Conservation (phyloP, 2,329 filamentous ascomycete species). For the Ophiostoma pallidulum region DNA sequence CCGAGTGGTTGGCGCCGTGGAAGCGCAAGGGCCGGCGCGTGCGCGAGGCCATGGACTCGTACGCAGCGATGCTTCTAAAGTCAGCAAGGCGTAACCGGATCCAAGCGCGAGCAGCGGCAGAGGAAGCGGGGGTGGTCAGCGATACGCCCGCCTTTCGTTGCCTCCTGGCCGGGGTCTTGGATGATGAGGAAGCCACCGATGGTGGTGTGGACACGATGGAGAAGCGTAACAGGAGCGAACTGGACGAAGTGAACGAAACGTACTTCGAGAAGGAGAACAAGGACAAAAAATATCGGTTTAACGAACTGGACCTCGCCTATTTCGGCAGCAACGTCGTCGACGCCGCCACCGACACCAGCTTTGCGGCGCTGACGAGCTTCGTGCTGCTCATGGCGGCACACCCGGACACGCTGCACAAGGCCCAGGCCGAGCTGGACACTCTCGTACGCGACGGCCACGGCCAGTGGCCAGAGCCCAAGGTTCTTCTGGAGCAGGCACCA, state of each 20-base stretch:
- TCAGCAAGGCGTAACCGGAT: no score
- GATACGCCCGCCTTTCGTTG: background rate
- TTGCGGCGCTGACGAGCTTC: background rate
- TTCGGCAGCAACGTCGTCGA: background rate
- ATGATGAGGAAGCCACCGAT: background rate
- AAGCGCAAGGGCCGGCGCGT: background rate
- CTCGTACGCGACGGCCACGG: background rate
- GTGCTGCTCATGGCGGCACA: background rate
- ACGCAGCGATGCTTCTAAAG: background rate
- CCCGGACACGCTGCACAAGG: background rate
- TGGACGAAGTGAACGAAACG: no score
- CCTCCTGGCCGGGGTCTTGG: background rate
- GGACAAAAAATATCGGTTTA: background rate
- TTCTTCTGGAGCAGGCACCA: background rate
- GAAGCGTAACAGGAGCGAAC: no score
- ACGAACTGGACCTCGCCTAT: background rate
- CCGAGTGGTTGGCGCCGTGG: background rate
- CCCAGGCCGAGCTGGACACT: background rate
- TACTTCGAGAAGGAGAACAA: background rate
- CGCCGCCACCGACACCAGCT: background rate
- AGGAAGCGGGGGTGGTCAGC: no score
- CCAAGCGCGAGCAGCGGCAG: no score
- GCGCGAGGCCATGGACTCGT: background rate
- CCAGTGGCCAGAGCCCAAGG: background rate
- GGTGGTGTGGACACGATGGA: no score